Conservation (phyloP, 371 early-diverging fungal genomes). For the Lichtheimia hyalospora region DNA sequence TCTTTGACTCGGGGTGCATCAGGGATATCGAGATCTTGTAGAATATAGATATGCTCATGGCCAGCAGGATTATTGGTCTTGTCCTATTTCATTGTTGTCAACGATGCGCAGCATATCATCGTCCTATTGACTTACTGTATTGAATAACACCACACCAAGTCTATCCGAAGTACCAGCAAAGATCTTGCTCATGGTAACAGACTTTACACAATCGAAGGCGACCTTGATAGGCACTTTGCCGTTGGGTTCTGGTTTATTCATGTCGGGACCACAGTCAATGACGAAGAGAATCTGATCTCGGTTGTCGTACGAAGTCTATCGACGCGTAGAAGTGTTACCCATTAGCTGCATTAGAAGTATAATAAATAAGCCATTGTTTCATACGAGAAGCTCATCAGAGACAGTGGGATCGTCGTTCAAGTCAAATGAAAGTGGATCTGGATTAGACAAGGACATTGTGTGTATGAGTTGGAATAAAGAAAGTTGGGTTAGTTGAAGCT, state of each 20-base stretch:
- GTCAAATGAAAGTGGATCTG: too few species aligned
- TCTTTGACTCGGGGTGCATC: constrained; percentile 63
- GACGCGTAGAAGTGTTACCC: too few species aligned
- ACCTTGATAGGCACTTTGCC: constrained; percentile 49
- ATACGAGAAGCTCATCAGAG: constrained; percentile 5
- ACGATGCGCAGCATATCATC: neutral
- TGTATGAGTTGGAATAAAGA: neutral
- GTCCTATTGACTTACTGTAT: constrained; percentile 49
- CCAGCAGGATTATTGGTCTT: constrained; percentile 44
- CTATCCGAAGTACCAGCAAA: constrained; percentile 57
- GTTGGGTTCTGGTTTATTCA: constrained; percentile 46
- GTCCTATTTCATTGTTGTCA: constrained; percentile 15
- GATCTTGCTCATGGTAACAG: constrained; percentile 55
- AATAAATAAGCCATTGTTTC: too few species aligned
- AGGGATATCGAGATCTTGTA: constrained; percentile 63
- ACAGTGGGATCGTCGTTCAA: constrained; percentile 5
- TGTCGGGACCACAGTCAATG: constrained; percentile 63
- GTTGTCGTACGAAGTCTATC: constrained; percentile 14
- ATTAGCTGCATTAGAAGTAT: neutral
- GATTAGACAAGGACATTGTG: too few species aligned
- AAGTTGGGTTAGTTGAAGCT: neutral
- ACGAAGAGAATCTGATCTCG: constrained; percentile 65
- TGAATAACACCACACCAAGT: constrained; percentile 64
- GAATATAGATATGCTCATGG: constrained; percentile 59
- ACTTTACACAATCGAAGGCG: constrained; percentile 46